Evolutionary conservation across 768 basidiomycete genomes (phyloP), one percentile per base, ranked within the genome.

Genomic region (Amanita subjunquillea): DNA sequence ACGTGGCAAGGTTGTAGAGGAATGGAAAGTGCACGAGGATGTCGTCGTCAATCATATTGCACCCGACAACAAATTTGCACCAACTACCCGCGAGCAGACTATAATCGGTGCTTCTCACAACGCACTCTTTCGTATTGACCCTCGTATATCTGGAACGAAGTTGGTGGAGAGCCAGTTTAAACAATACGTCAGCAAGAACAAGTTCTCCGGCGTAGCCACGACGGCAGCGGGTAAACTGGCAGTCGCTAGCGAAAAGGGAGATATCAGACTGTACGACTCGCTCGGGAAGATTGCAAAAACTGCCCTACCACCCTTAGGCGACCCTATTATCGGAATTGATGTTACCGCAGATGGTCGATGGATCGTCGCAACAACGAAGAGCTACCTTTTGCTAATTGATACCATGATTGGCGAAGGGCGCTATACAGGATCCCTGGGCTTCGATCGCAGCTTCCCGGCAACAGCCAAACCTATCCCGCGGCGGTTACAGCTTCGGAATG

Each of bases 241-340:
- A 6, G 87, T 99, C 9, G 93, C 90, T 34, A 93, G 91, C 60
- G 87, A 90, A 65, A 99, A 98, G 72, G 96, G 96, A 51, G 96
- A 98, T 63, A 88, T 99, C 58, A 76, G 94, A 37, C 72, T 99
- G 51, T 99, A 93, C 59, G 96, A 99, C 68, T 76, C 85, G 44
- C 87, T 99, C 58, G 96, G 96, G 41, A 99, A 98, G 78, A 98
- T 91, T 62, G 96, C 96, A 27, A 99, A 99, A 80, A 99, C 96
- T 9, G 92, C 94, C 10, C 72, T 99, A 34, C 93, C 94, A 32
- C 89, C 93, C 41, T 75, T 97, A 17, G 96, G 96, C 12, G 93
- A 96, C 68, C 90, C 95, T 42, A 97, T 99, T 60, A 67, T 90
- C 48, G 96, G 96, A 34, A 78, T 99, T 48, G 96, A 99, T 69